These are phyloP conservation scores for Claviceps citrina DNA, from an alignment of 2,329 filamentous ascomycete species.

Conservation along the genomic window DNA sequence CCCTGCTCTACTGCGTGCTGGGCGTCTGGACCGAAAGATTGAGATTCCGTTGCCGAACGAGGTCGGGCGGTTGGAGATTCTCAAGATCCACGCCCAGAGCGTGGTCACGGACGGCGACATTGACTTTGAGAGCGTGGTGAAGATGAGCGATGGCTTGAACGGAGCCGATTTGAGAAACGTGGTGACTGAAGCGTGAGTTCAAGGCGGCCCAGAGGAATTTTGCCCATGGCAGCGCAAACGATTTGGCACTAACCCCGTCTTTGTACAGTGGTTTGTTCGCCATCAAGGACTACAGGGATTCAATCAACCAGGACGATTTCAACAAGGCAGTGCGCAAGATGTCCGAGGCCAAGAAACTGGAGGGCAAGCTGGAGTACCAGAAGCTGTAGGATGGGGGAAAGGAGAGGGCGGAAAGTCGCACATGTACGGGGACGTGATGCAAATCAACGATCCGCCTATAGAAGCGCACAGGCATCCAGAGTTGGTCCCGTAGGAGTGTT, in stretches of 20 bases:
- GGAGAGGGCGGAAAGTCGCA: background rate
- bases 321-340: slow-evolving; percentile 98
- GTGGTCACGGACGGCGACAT: slow-evolving; percentile 88
- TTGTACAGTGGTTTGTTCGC: slow-evolving; percentile 68
- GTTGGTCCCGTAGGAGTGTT: background rate
- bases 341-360: slow-evolving; percentile 92
- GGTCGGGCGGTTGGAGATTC: slow-evolving; percentile 85
- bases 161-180: slow-evolving; percentile 95
- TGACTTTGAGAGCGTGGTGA: slow-evolving; percentile 97
- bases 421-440: background rate
- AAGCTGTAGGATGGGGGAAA: slow-evolving; percentile 51
- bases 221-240: background rate
- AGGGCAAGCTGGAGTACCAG: slow-evolving; percentile 96
- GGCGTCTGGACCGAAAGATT: slow-evolving; percentile 90
- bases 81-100: slow-evolving; percentile 87
- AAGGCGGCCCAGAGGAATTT: slow-evolving; percentile 12
- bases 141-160: slow-evolving; percentile 98
- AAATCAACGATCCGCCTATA: background rate
- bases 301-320: slow-evolving; percentile 96
- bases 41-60: slow-evolving; percentile 96
- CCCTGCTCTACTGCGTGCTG: slow-evolving; percentile 79
- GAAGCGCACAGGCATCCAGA: background rate
- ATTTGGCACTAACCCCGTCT: background rate
- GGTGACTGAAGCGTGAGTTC: slow-evolving; percentile 90
- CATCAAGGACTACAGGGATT: slow-evolving; percentile 94